Base-by-base conservation (phyloP, 2,329 filamentous ascomycete genomes). In the Chaetomium strumarium region DNA sequence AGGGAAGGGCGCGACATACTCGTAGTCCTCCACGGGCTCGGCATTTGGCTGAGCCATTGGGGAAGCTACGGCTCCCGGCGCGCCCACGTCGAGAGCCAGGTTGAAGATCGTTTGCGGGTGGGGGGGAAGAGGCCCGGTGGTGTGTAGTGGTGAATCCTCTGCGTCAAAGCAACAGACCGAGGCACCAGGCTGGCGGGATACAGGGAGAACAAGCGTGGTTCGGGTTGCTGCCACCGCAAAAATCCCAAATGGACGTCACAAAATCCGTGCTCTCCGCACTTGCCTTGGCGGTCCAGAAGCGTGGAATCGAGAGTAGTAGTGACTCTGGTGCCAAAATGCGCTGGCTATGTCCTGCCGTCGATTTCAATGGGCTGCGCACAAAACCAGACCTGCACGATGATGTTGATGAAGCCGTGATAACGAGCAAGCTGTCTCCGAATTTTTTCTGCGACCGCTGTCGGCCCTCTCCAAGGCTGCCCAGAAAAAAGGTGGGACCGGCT, bases 1-100 rank as follows among this genome's bases (percentile, higher is more conserved):
- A 45, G n/a, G 16, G 20, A 31, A 30, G 12, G 13, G 13, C 36
- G 37, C 29, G 41, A 76, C 80, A 66, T 75, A 85, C 81, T 85
- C 82, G 68, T 84, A 85, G 63, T 85, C 81, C 69, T 84, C 81
- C 64, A 73, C 75, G 61, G 76, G 75, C 71, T 81, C 80, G 73
- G 76, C 77, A 75, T 72, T 79, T 71, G 80, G 80, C 79, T 83
- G 80, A 79, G 81, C 80, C 82, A 85, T 85, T 69, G 76, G 75
- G 79, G 61, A 61, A 63, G 80, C 81, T 79, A 78, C 80, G 78
- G 78, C 81, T 76, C 75, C 75, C 73, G 79, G 75, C 74, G 78
- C 79, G 76, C 76, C 77, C 77, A 81, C 79, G 75, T 79, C 77
- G 70, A 84, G 75, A 73, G 79, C 78, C 82, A 85, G 79, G 68